Evolutionary conservation across 768 basidiomycete genomes (phyloP).

Genomic region (Pulveroboletus sp.): DNA sequence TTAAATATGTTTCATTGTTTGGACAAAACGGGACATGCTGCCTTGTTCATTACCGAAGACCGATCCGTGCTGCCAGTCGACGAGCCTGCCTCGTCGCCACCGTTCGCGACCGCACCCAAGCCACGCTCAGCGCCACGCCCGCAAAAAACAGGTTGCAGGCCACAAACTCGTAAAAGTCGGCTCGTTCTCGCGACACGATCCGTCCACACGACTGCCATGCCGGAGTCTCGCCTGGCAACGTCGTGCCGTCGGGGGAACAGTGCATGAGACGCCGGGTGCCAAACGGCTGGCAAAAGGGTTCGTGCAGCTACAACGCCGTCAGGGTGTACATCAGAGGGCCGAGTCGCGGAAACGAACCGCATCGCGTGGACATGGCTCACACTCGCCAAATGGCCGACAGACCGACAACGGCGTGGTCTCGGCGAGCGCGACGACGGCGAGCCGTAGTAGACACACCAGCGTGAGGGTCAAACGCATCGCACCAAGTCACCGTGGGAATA

Average conservation of each 20-base stretch:
- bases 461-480: conserved; percentile 1
- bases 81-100: conserved; percentile 74
- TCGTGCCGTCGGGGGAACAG: conserved; percentile 46
- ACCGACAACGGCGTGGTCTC: conserved; percentile 11
- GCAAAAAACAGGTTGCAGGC: conserved; percentile 80
- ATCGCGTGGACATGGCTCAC: conserved; percentile 62
- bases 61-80: conserved; percentile 84
- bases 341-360: conserved; percentile 41
- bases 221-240: conserved; percentile 53
- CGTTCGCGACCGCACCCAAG: conserved; percentile 66
- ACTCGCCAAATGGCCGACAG: conserved; percentile 58
- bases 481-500: conserved; percentile 27
- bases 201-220: conserved; percentile 96
- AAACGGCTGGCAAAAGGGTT: conserved; percentile 95
- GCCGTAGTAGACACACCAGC: conserved; percentile 10
- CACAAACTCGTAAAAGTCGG: conserved; percentile 89
- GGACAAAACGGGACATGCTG: conserved; percentile 1
- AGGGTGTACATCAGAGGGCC: conserved; percentile 4
- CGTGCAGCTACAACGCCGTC: conserved; percentile 53
- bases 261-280: conserved; percentile 90
- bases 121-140: conserved; percentile 57
- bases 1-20: too few species aligned
- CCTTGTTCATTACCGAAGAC: conserved; percentile 44
- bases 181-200: conserved; percentile 72
- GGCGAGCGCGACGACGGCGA: conserved; percentile 6